A percentile compares a stretch with the other conserved stretches of the same genome.
Conservation (phyloP, 1,284 basidiomycete genomes). For the Cryptococcus sp. region DNA sequence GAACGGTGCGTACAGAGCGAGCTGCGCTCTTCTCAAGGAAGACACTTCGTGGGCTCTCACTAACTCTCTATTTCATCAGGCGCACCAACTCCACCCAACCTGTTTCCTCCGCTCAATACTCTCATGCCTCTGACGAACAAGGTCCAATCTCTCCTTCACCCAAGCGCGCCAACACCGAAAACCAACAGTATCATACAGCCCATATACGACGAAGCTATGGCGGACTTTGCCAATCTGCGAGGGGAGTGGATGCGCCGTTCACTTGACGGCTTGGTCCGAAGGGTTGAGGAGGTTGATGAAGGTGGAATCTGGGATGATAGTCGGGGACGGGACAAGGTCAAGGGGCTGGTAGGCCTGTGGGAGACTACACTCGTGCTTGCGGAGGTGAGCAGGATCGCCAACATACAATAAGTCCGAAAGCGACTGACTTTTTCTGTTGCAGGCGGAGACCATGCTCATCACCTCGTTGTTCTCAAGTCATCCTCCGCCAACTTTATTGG, state of each 20-base stretch:
- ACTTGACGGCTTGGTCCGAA: conserved; percentile 21
- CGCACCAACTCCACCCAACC: conserved; percentile 37
- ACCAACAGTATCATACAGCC: conserved; percentile 30
- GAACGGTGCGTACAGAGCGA: conserved; percentile 27
- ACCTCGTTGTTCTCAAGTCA: conserved; percentile 38
- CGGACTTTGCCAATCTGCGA: conserved; percentile 27
- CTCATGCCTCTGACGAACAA: conserved; percentile 27
- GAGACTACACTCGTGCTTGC: conserved; percentile 38
- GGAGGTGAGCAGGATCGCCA: conserved; percentile 33
- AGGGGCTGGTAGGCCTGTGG: conserved; percentile 32
- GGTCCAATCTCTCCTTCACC: conserved; percentile 15
- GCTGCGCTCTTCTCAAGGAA: too few relatives aligned
- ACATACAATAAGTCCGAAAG: not conserved
- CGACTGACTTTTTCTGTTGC: not conserved
- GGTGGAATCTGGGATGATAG: conserved; percentile 37
- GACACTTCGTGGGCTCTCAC: not conserved
- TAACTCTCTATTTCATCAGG: conserved; percentile 15
- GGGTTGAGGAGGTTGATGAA: conserved; percentile 43
- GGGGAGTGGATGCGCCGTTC: conserved; percentile 41
- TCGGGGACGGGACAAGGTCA: conserved; percentile 39
- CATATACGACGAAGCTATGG: conserved; percentile 30
- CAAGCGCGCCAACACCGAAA: conserved; percentile 25
- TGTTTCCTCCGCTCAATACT: conserved; percentile 33
- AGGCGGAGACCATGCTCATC: conserved; percentile 49
- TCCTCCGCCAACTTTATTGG: conserved; percentile 34